Evolutionary conservation across 257 asterid species (phyloP), one percentile per base, ranked within the genome.

Genomic region (Solanum corneliomulleri): DNA sequence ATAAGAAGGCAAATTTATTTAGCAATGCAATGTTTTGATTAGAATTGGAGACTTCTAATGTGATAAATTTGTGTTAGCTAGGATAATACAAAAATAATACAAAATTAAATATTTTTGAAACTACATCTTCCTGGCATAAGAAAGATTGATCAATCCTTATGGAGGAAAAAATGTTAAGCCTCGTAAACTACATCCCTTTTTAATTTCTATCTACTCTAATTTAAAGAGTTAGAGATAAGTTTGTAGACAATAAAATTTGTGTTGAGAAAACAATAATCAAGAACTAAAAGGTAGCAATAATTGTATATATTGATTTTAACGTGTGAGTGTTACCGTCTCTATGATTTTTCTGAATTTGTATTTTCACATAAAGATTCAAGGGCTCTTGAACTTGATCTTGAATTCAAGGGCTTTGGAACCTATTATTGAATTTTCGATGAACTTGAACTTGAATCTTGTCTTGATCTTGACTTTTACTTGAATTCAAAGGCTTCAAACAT

Each of bases 401-500:
- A 10, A 16, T 16, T 52, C 9, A 6, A 16, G 62, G 62, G 23
- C 23, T 52, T 52, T 52, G 62, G 10, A 16, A 23, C 4, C 0
- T 52, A 2, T 52, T 52, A 9, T 52, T 52, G 62, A 52, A 52
- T 52, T 2, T 52, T 52, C 0, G 62, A 52, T 52, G 62, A 52
- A 52, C 62, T 52, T 42, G 13, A 42, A 42, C 4, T 42, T 49
- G 60, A 49, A 49, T 3, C n/a, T 52, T 52, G 0, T 52, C n/a
- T 52, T 52, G 62, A 52, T 52, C n/a, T 52, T 52, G 62, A 52
- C 62, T 52, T 52, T 2, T 52, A 52, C 1, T 52, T 52, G 62
- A 52, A 6, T 7, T 52, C 10, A 52, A 52, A 0, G 2, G n/a
- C 62, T 52, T 52, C 0, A 1, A 52, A 9, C n/a, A 0, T 52